These are phyloP conservation scores for Balansia obtecta DNA, from an alignment of 2,329 filamentous ascomycete genomes.

Conservation along the genomic window DNA sequence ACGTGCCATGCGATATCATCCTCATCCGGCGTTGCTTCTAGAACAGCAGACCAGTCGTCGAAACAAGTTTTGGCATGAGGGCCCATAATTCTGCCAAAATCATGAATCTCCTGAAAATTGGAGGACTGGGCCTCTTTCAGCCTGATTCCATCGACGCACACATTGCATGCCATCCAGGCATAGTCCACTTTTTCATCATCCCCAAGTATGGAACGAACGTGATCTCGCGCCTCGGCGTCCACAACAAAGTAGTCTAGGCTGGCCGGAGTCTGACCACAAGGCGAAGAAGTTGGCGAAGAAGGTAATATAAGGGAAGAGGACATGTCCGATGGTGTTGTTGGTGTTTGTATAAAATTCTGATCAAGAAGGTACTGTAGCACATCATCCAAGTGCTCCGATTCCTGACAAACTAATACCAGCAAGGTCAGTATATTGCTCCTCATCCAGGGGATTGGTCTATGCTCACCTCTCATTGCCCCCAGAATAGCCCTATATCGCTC, in stretches of 20 bases:
- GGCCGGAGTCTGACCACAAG: constrained; percentile 8
- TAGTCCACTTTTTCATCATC: constrained; percentile 10
- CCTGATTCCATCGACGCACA: constrained; percentile 13
- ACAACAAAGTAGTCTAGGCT: constrained; percentile 14
- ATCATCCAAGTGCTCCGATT: constrained; percentile 11
- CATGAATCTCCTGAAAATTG: constrained; percentile 12
- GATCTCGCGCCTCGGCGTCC: constrained; percentile 11
- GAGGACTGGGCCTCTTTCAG: constrained; percentile 10
- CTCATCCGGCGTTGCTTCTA: constrained; percentile 11
- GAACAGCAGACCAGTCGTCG: constrained; percentile 13
- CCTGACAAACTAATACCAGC: constrained; percentile 9
- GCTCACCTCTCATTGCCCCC: constrained; percentile 9
- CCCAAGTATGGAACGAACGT: constrained; percentile 11
- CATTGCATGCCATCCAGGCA: constrained; percentile 15
- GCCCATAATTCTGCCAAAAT: constrained; percentile 15
- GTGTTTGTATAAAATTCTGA: constrained; percentile 14
- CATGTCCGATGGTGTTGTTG: constrained; percentile 2
- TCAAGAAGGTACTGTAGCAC: constrained; percentile 14
- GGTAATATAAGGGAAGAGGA: constrained; percentile 6
- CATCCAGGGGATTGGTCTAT: not conserved
- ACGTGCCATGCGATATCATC: constrained; percentile 27
- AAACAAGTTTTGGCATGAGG: constrained; percentile 16
- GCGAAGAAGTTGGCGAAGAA: constrained; percentile 9
- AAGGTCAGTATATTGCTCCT: not conserved
- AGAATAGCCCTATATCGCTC: constrained; percentile 8